These are phyloP conservation scores for Angomonas deanei DNA, from an alignment of 208 protist genomes.

Conservation along the genomic window DNA sequence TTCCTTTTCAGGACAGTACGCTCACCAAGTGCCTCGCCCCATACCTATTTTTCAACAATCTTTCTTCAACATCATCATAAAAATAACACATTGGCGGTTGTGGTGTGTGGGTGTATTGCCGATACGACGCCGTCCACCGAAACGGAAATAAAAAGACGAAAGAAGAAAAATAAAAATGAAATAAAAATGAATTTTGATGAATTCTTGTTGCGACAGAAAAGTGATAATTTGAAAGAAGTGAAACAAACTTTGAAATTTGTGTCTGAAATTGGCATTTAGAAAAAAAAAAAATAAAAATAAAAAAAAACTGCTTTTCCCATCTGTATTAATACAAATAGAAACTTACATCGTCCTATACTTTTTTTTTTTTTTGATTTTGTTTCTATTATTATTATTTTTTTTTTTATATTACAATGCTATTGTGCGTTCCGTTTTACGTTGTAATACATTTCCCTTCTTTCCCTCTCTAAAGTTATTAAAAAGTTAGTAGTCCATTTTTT, in stretches of 20 bases:
- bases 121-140: neutral
- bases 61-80: too few species aligned
- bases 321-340: neutral
- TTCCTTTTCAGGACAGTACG: too few species aligned
- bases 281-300: too few species aligned
- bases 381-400: conserved; percentile 10
- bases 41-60: neutral
- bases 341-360: neutral
- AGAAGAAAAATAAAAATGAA: neutral
- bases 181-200: neutral
- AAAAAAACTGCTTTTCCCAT: too few species aligned
- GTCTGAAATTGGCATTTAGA: neutral
- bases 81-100: neutral
- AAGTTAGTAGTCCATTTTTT: conserved; percentile 6
- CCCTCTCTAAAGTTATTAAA: neutral
- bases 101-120: neutral
- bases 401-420: neutral
- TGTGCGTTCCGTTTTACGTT: conserved; percentile 2
- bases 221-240: neutral
- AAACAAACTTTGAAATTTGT: neutral
- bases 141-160: neutral
- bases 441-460: neutral
- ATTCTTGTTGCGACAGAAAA: neutral
- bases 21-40: neutral
- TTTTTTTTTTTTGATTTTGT: conserved; percentile 11